Percentiles rank a stretch among this genome's conserved stretches.
Evolutionary conservation across 2,329 filamentous ascomycete genomes (phyloP).

Genomic region (Epichloe festucae): DNA sequence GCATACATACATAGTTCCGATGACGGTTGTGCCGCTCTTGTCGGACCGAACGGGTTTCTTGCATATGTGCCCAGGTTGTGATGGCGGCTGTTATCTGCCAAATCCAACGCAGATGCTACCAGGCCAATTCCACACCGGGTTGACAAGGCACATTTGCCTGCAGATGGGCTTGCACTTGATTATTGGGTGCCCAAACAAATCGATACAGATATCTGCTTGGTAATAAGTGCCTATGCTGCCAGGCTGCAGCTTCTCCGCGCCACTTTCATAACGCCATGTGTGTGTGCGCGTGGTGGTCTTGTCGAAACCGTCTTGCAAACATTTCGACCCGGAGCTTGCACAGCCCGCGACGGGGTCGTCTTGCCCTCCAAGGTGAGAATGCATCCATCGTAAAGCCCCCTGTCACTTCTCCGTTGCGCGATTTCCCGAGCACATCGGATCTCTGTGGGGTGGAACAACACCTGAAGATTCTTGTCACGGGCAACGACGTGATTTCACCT

Average conservation of each 20-base stretch:
- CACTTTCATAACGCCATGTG: neutral
- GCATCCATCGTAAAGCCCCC: neutral
- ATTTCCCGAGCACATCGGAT: neutral
- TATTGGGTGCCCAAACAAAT: neutral
- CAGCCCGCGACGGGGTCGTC: neutral
- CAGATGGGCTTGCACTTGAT: neutral
- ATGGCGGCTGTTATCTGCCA: neutral
- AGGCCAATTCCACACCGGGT: neutral
- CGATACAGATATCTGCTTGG: neutral
- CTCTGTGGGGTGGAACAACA: neutral
- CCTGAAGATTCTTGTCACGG: neutral
- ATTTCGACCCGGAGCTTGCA: neutral
- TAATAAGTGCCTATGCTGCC: neutral
- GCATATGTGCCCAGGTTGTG: neutral
- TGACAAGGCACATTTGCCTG: neutral
- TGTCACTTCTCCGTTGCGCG: neutral
- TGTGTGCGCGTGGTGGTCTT: neutral
- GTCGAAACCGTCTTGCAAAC: neutral
- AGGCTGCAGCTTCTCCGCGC: neutral
- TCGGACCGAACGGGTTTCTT: slow-evolving; percentile 1
- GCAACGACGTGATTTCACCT: neutral
- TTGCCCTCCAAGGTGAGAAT: neutral
- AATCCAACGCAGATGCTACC: neutral
- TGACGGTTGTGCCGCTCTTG: neutral
- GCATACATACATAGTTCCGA: neutral